phyloP scores from a whole-genome alignment of 2,329 filamentous ascomycete genomes.

The Microcyclosporella mali region DNA sequence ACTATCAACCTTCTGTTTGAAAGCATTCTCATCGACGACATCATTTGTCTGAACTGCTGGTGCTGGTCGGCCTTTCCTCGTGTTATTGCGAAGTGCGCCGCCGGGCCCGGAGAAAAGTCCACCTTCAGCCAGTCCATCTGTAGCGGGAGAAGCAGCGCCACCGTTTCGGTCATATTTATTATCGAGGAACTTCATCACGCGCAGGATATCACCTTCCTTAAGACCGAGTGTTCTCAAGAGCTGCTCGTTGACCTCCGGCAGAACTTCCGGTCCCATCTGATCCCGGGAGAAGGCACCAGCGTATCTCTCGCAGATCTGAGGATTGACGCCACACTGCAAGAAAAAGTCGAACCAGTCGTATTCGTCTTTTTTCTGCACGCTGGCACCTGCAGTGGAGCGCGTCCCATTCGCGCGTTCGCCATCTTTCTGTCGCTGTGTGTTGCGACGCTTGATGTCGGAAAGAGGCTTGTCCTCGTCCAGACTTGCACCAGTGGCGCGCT shows the following conservation, averaged over 20 bases:
- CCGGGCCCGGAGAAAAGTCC: conserved; percentile 89
- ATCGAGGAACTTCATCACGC: conserved; percentile 86
- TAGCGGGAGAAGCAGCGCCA: conserved; percentile 41
- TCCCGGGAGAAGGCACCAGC: conserved; percentile 82
- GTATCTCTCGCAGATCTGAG: conserved; percentile 90
- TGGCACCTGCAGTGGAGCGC: conserved; percentile 49
- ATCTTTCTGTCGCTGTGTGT: conserved; percentile 46
- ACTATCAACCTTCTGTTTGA: conserved; percentile 55
- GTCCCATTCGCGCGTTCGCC: conserved; percentile 22
- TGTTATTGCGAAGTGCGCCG: conserved; percentile 89
- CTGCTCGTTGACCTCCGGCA: conserved; percentile 80
- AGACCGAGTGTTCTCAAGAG: conserved; percentile 83
- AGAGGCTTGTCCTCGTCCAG: conserved; percentile 88
- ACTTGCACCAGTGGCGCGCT: conserved; percentile 77
- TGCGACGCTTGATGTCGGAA: conserved; percentile 65
- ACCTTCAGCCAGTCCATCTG: conserved; percentile 55
- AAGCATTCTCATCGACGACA: conserved; percentile 78
- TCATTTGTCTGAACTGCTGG: conserved; percentile 82
- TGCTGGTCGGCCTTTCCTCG: conserved; percentile 80
- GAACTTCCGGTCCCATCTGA: conserved; percentile 89
- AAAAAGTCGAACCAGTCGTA: conserved; percentile 99
- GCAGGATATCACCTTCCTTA: conserved; percentile 92
- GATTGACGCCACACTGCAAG: conserved; percentile 81
- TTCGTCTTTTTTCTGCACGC: conserved; percentile 62
- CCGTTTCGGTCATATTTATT: conserved; percentile 63